Evolutionary conservation across 805 yeast genomes (phyloP).

Genomic region (Candida insectalens): DNA sequence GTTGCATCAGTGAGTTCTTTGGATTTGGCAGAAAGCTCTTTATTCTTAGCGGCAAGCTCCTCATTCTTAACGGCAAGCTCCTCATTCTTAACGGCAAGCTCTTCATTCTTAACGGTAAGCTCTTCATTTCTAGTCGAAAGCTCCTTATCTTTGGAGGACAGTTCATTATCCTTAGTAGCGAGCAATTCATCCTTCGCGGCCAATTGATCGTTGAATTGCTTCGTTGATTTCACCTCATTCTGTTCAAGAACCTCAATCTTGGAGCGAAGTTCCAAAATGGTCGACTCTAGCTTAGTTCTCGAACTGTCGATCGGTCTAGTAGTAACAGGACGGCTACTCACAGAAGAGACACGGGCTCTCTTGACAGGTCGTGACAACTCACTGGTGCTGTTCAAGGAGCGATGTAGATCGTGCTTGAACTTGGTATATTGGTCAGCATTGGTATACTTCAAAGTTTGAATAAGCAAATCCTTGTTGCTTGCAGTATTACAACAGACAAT

Average conservation of each 20-base stretch:
- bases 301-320: no score
- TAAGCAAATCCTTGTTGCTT: constrained; percentile 26
- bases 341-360: no score
- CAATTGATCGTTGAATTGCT: neutral
- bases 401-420: constrained; percentile 15
- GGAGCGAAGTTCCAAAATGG: no score
- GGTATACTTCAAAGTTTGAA: constrained; percentile 22
- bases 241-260: neutral
- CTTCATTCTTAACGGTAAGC: neutral
- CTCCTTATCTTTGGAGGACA: neutral
- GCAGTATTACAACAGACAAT: constrained; percentile 30
- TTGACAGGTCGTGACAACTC: no score
- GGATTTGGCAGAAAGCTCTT: neutral
- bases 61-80: neutral
- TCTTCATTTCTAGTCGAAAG: neutral
- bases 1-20: neutral
- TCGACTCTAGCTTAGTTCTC: no score
- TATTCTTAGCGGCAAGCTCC: neutral
- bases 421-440: constrained; percentile 21
- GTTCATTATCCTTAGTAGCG: no score
- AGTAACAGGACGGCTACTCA: no score
- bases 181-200: neutral
- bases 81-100: neutral
- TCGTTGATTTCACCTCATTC: neutral
- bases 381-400: no score